Base-by-base conservation (phyloP, 2,329 filamentous ascomycete genomes). In the Fusarium sp. region DNA sequence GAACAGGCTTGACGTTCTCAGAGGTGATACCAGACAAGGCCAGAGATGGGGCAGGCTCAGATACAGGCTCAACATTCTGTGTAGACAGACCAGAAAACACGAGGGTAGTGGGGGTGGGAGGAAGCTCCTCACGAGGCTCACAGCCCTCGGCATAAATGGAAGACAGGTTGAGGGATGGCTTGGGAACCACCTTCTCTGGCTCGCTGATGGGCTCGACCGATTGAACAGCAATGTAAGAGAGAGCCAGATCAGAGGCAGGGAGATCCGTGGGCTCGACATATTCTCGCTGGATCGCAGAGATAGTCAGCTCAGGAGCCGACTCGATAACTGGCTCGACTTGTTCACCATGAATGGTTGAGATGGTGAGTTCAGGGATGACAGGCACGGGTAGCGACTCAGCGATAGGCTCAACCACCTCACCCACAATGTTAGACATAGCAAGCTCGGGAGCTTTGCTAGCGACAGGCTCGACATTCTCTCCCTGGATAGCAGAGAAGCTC, bases 1-100 rank as follows among this genome's bases (percentile, higher is more conserved):
- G 59, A 20, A 81, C 71, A 8, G 82, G 82, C 64, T 81, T 77
- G 38, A 86, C 79, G 39, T 85, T 78, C 71, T 85, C 79, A 2
- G 78, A 77, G 20, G 78, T 57, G 44, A 75, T 75, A n/a, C 55
- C 51, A 47, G 72, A 75, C 47, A 75, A 45, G n/a, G 47, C 58
- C 52, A 75, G 65, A 15, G 69, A n/a, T 30, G 72, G 72, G 10
- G 44, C 48, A 22, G 75, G 75, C 61, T 81, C 81, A 41, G 78
- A 70, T 11, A 81, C 62, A 10, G 83, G 83, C 48, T 83, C 79
- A 54, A 86, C 77, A 51, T 83, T 76, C 58, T 84, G 80, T n/a
- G 79, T 76, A 1, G 77, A 72, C 30, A 85, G 77, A 50, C 52
- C 64, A 6, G 84, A 85, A 44, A 83, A 77, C 15, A 77, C 79